A percentile compares a stretch with the other conserved stretches of the same genome.
Conservation (phyloP, 2,329 filamentous ascomycete species). For the Fusarium secorum region DNA sequence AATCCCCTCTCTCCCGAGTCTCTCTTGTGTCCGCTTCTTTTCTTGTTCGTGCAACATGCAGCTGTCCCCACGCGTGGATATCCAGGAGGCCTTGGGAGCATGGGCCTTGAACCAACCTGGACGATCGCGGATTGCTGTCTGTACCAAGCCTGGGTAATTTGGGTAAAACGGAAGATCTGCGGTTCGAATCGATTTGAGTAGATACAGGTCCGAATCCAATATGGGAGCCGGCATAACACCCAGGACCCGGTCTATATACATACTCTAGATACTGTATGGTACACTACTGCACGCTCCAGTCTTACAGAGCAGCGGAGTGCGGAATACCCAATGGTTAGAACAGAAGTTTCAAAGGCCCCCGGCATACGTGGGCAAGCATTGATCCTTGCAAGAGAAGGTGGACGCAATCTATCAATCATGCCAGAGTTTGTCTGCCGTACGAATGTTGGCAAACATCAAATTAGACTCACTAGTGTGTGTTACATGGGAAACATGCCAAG, state of each 20-base stretch:
- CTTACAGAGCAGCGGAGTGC: not conserved
- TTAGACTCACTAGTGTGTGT: constrained; percentile 6
- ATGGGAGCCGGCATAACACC: constrained; percentile 16
- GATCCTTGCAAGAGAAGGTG: constrained; percentile 9
- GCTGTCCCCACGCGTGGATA: constrained; percentile 34
- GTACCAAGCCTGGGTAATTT: constrained; percentile 6
- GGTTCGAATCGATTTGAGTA: constrained; percentile 19
- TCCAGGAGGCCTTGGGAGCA: constrained; percentile 17
- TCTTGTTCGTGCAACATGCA: constrained; percentile 36
- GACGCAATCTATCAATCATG: constrained; percentile 10
- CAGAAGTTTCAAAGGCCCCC: constrained; percentile 15
- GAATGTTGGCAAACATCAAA: not conserved
- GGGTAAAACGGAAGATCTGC: constrained; percentile 26
- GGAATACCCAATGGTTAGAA: constrained; percentile 2
- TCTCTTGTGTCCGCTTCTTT: constrained; percentile 19
- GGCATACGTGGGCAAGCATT: constrained; percentile 8
- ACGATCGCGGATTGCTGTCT: constrained; percentile 11
- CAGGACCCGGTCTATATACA: constrained; percentile 27
- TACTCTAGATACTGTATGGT: constrained; percentile 19
- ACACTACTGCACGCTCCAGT: constrained; percentile 1
- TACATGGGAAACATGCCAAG: not conserved
- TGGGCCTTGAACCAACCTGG: constrained; percentile 20
- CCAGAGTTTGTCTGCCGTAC: not conserved
- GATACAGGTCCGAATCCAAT: constrained; percentile 1
- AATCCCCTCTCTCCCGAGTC: constrained; percentile 18